phyloP scores from a whole-genome alignment of 148 eudicot species.

The Beta vulgaris region DNA sequence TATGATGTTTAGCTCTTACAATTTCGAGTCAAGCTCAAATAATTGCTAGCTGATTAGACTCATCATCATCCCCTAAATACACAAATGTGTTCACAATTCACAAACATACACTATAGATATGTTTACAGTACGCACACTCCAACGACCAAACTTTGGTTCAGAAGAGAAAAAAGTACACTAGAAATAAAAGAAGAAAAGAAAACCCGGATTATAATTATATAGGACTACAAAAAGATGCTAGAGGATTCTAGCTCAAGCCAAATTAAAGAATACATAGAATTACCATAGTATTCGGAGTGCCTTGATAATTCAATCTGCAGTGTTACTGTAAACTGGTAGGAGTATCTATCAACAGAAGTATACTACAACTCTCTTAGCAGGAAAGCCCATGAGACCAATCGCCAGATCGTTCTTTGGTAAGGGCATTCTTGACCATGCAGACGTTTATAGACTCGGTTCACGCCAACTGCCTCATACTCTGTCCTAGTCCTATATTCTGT shows the following conservation, averaged over 20 bases:
- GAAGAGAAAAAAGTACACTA: not conserved
- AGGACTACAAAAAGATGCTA: slow-evolving; percentile 1
- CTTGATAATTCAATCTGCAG: not conserved
- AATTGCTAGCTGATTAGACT: no score
- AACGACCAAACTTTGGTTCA: not conserved
- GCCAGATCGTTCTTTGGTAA: not conserved
- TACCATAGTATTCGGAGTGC: not conserved
- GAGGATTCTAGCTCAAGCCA: slow-evolving; percentile 4
- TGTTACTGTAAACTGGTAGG: not conserved
- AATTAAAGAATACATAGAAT: slow-evolving; percentile 27
- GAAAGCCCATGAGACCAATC: not conserved
- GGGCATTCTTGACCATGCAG: not conserved
- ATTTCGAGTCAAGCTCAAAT: no score
- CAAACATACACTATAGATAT: no score
- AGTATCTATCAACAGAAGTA: slow-evolving; percentile 18
- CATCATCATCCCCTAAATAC: no score
- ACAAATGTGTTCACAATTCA: no score
- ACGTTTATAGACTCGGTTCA: not conserved
- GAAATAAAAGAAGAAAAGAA: not conserved
- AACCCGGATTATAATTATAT: not conserved
- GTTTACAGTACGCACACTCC: no score
- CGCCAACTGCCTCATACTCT: not conserved
- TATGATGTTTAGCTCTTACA: no score
- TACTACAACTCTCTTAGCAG: slow-evolving; percentile 10
- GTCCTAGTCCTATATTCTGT: slow-evolving; percentile 18